Percentiles rank a stretch among this genome's conserved stretches.
These are phyloP conservation scores for Ceratobasidium sp. DNA, from an alignment of 1,284 basidiomycete genomes.

Conservation along the genomic window DNA sequence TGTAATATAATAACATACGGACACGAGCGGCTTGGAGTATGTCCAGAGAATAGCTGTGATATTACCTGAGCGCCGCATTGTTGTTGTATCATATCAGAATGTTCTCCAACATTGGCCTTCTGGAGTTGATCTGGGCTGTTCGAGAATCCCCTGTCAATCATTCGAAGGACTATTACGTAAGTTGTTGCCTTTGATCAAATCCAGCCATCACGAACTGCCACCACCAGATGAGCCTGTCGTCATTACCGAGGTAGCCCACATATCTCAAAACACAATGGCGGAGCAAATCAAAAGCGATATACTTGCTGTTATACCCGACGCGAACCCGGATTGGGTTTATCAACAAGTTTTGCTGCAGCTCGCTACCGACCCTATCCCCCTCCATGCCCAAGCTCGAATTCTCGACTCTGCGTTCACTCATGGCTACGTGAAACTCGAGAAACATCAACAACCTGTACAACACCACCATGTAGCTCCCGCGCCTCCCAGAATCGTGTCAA, in stretches of 20 bases:
- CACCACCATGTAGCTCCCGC: not conserved
- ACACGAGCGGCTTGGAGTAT: not conserved
- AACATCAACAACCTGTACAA: not conserved
- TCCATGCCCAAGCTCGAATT: constrained; percentile 2
- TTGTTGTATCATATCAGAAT: not conserved
- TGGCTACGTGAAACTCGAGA: constrained; percentile 17
- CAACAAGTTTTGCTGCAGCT: constrained; percentile 23
- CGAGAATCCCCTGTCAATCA: constrained; percentile 4
- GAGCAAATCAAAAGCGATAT: not conserved
- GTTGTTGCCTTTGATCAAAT: no score
- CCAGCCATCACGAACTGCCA: not conserved
- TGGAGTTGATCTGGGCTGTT: constrained; percentile 9
- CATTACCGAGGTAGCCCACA: not conserved
- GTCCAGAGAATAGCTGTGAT: not conserved
- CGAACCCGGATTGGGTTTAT: not conserved
- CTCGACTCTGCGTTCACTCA: constrained; percentile 11
- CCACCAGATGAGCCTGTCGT: not conserved
- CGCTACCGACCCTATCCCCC: not conserved
- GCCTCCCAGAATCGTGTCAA: not conserved
- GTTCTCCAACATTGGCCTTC: constrained; percentile 2
- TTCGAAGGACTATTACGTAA: constrained; percentile 15
- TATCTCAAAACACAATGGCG: not conserved
- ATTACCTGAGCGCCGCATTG: not conserved
- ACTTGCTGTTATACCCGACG: constrained; percentile 26
- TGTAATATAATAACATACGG: not conserved